Conservation (phyloP, 805 yeast genomes). For the Candida nanaspora region DNA sequence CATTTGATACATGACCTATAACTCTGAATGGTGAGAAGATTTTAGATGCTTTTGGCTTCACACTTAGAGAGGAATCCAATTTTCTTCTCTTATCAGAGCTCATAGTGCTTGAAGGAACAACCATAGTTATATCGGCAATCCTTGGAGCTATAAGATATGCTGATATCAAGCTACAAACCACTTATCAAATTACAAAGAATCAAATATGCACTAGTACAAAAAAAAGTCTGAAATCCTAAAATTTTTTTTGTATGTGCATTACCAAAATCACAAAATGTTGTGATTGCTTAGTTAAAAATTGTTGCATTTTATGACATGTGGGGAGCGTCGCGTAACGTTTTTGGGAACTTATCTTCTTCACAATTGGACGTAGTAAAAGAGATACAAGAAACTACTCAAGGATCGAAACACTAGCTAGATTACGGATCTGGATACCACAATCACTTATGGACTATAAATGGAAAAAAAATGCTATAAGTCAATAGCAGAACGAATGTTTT, state of each 20-base stretch:
- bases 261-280: not conserved
- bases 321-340: too few relatives aligned
- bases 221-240: not conserved
- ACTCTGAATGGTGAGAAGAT: slow-evolving; percentile 83
- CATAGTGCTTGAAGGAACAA: slow-evolving; percentile 2
- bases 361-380: too few relatives aligned
- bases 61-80: not conserved
- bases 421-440: too few relatives aligned
- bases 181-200: not conserved
- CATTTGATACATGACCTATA: slow-evolving; percentile 85
- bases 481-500: too few relatives aligned
- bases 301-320: not conserved
- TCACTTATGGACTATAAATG: too few relatives aligned
- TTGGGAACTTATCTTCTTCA: too few relatives aligned
- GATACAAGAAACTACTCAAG: too few relatives aligned
- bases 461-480: too few relatives aligned
- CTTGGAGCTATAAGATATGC: too few relatives aligned
- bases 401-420: too few relatives aligned
- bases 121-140: not conserved
- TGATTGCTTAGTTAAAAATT: not conserved
- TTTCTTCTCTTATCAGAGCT: slow-evolving; percentile 8
- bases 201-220: not conserved
- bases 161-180: not conserved
- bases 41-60: slow-evolving; percentile 32
- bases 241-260: not conserved